Evolutionary conservation across 108 stramenopile species (phyloP), one percentile per base, ranked within the genome.

Genomic region (Skeletonema potamos): DNA sequence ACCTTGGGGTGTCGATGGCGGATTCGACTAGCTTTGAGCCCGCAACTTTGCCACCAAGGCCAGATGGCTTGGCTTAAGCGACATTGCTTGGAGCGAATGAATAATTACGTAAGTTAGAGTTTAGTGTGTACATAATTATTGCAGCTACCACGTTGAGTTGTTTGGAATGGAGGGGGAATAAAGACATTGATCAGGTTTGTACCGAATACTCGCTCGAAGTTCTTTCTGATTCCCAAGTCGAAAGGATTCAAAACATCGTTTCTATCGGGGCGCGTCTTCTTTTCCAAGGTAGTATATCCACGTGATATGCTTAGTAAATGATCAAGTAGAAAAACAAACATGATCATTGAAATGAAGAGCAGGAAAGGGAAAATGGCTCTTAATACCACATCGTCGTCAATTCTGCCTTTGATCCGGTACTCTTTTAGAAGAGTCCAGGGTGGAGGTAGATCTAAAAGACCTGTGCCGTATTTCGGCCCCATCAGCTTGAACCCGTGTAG

Each of bases 1-100:
- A 88, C 71, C 37, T 60, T 41, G 81, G 83, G 4, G 56, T 83
- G 30, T 72, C 85, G 18, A 70, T 92, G 86, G 82, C 84, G 32
- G 77, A 82, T 37, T 86, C 87, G 9, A 87, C 85, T 37, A 79
- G 85, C 8, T 94, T 94, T 70, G 88, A 92, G 62, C 93, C 93
- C 4, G 86, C 93, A 10, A 62, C 88, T 0, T 79, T 94, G 37
- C 93, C 93, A 58, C 93, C 93, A 1, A 81, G 88, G 20, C 91
- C 93, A 7, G 82, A 68, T 12, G 48, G 48, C 8, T 6, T 51
- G 20, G 48, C 48, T 2, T 51, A 22, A 22, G 20, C 22, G 48
- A 9, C 48, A n/a, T 51, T 3, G 48, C 4, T 22, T 24, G 48
- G 22, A 51, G 18, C 20, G 22, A 51, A 51, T 22, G n/a, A n/a